Conservation (phyloP, 2,329 filamentous ascomycete species). For the Pleoardoris graminearum region DNA sequence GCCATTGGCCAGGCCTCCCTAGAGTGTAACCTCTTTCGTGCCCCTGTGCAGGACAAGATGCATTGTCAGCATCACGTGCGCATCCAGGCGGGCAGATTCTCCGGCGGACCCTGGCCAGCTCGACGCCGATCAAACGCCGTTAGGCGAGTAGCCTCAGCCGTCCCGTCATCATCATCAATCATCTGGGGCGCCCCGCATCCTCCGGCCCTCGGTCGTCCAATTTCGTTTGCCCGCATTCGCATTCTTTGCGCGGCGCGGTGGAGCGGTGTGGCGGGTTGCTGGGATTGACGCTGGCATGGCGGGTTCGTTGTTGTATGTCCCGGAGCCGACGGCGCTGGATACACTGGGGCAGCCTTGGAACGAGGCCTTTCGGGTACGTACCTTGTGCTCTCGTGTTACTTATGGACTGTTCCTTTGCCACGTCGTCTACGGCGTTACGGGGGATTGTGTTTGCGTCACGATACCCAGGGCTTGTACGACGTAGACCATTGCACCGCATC, state of each 20-base stretch:
- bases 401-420: background rate
- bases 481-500: too few relatives aligned
- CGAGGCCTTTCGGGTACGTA: slow-evolving; percentile 36
- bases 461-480: too few relatives aligned
- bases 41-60: too few relatives aligned
- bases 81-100: background rate
- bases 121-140: slow-evolving; percentile 1
- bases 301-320: slow-evolving; percentile 35
- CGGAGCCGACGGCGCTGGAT: slow-evolving; percentile 32
- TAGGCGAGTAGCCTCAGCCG: slow-evolving; percentile 7
- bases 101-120: background rate
- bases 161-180: background rate
- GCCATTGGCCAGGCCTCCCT: too few relatives aligned
- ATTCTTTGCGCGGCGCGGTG: background rate
- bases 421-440: background rate
- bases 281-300: slow-evolving; percentile 26
- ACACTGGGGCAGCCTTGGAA: slow-evolving; percentile 36
- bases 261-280: background rate
- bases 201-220: background rate
- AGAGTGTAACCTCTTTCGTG: too few relatives aligned
- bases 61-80: slow-evolving; percentile 2
- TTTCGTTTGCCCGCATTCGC: background rate
- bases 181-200: background rate
- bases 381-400: background rate
- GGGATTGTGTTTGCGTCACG: slow-evolving; percentile 5